Conservation (phyloP, 306 rosid species). For the Vigna reflexopilosa region DNA sequence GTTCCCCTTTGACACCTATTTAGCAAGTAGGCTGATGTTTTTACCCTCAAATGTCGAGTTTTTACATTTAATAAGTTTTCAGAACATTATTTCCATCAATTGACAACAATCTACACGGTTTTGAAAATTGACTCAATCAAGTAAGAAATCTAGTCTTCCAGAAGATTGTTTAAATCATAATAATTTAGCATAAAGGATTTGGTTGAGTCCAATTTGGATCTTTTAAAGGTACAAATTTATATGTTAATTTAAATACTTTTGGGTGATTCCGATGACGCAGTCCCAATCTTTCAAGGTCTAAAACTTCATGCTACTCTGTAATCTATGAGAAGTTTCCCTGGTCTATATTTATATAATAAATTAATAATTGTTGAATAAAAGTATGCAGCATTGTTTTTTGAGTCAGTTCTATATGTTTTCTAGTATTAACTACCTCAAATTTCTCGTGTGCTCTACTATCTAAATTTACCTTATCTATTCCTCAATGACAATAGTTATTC, state of each 20-base stretch:
- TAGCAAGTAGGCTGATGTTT: conserved; percentile 19
- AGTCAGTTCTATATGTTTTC: background rate
- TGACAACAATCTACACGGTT: conserved; percentile 25
- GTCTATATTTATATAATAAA: conserved; percentile 2
- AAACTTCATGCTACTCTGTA: conserved; percentile 3
- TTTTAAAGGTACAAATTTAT: too few relatives aligned
- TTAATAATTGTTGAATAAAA: conserved; percentile 17
- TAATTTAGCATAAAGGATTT: conserved; percentile 15
- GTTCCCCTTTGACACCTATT: background rate
- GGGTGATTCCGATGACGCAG: background rate
- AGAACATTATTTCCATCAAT: conserved; percentile 24
- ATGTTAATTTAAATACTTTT: conserved; percentile 9
- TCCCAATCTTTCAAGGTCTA: conserved; percentile 26
- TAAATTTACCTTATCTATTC: conserved; percentile 28
- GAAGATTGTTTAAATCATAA: conserved; percentile 4
- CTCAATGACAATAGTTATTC: conserved; percentile 37
- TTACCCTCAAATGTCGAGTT: conserved; percentile 23
- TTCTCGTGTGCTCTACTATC: conserved; percentile 14
- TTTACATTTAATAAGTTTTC: conserved; percentile 5
- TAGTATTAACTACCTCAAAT: conserved; percentile 13
- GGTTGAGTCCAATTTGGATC: conserved; percentile 6
- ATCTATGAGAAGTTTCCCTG: conserved; percentile 1
- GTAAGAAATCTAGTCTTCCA: background rate
- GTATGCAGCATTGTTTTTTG: conserved; percentile 14
- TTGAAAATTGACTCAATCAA: conserved; percentile 34